These are phyloP conservation scores for Mycena capillaripes DNA, from an alignment of 768 basidiomycete species.

Conservation along the genomic window DNA sequence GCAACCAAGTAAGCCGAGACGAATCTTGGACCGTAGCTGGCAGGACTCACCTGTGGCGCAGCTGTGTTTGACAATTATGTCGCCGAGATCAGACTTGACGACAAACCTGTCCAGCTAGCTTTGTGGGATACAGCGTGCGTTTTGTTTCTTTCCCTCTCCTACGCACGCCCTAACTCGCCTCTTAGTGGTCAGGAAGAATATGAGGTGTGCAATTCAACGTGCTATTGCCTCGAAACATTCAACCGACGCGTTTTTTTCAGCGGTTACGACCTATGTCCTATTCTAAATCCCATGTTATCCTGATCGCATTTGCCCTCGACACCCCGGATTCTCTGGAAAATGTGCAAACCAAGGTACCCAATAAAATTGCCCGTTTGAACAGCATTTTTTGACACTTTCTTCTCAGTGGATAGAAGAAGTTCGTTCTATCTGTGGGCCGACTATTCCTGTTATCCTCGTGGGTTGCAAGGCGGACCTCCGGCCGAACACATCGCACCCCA, in stretches of 20 bases:
- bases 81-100: constrained; percentile 97
- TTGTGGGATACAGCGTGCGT: constrained; percentile 99
- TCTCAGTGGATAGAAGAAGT: constrained; percentile 98
- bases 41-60: constrained; percentile 49
- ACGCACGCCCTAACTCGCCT: constrained; percentile 35
- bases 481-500: constrained; percentile 63
- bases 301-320: constrained; percentile 97
- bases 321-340: constrained; percentile 98
- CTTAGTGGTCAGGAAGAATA: constrained; percentile 97
- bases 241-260: constrained; percentile 52
- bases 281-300: constrained; percentile 98
- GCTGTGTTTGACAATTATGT: constrained; percentile 99
- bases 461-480: constrained; percentile 97
- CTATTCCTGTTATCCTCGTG: constrained; percentile 94
- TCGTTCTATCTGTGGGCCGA: constrained; percentile 92
- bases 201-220: constrained; percentile 68
- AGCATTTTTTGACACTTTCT: constrained; percentile 23
- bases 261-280: constrained; percentile 97
- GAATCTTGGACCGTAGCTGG: constrained; percentile 29
- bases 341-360: constrained; percentile 86
- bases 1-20: constrained; percentile 69
- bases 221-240: constrained; percentile 25
- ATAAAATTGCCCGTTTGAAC: background rate
- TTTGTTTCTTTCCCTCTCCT: constrained; percentile 14
- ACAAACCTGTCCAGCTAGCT: constrained; percentile 96